Evolutionary conservation across 2,329 filamentous ascomycete species (phyloP).

Genomic region (Lachnellula subtilissima): DNA sequence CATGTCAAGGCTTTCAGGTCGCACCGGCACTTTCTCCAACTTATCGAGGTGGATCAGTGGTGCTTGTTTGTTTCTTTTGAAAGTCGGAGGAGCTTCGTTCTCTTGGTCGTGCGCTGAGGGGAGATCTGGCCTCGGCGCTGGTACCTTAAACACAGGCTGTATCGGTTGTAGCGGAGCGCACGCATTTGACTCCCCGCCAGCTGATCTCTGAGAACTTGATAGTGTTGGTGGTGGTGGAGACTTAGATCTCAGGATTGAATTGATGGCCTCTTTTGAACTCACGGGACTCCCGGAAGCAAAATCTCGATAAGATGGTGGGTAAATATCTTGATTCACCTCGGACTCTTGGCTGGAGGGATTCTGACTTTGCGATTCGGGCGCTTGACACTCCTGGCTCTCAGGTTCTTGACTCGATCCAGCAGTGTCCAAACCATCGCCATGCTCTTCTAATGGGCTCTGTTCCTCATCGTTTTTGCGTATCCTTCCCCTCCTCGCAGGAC

Average conservation of each 20-base stretch:
- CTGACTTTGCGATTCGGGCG: constrained; percentile 23
- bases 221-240: constrained; percentile 28
- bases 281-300: constrained; percentile 38
- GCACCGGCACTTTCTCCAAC: constrained; percentile 46
- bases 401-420: constrained; percentile 28
- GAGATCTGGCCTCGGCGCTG: constrained; percentile 50
- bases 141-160: constrained; percentile 54
- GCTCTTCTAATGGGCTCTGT: constrained; percentile 34
- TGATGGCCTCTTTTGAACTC: constrained; percentile 12
- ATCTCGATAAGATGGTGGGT: constrained; percentile 24
- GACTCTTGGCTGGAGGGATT: constrained; percentile 25
- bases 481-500: constrained; percentile 71
- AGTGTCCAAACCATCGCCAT: constrained; percentile 29
- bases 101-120: constrained; percentile 73
- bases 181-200: constrained; percentile 35
- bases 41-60: constrained; percentile 26
- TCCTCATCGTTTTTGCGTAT: constrained; percentile 50
- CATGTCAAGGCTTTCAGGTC: constrained; percentile 45
- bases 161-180: constrained; percentile 37
- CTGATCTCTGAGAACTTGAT: constrained; percentile 25
- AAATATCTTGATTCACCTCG: constrained; percentile 31
- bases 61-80: constrained; percentile 45
- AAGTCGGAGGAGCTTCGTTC: constrained; percentile 70
- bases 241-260: constrained; percentile 25
- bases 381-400: constrained; percentile 26